Base-by-base conservation (phyloP, 2,329 filamentous ascomycete genomes). In the Calonectria multiphialidica region DNA sequence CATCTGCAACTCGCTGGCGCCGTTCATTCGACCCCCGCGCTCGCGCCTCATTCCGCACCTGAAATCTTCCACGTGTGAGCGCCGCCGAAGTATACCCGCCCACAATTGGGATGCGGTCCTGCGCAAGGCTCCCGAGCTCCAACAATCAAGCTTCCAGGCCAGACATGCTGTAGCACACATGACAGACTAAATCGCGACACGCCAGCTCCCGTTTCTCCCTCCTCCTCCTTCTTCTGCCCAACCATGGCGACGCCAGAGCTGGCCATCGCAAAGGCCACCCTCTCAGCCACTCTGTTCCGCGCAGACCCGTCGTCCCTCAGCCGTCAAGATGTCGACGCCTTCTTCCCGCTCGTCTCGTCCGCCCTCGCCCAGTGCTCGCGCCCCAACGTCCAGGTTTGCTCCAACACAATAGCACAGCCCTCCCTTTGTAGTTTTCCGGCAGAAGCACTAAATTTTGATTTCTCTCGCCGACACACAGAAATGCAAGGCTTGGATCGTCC, bases 351-450 rank as follows among this genome's bases (percentile, higher is more conserved):
- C 72, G 88, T 97, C 79, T 89, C 92, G 82, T 86, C 88, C 81
- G 89, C 90, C 79, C 85, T 94, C 81, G 85, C 88, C 84, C 90
- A 91, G 86, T 96, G 94, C 90, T 94, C 94, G 80, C 89, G 92
- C 81, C 86, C 88, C 87, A 95, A 96, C 87, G 93, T 97, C 88
- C 94, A 97, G 94, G 94, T 97, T 94, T 95, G 93, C 88, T 82
- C 83, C 77, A 79, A 68, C 30, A 44, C 45, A 35, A 68, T 77
- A 75, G 74, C 75, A 75, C 53, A 28, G 55, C 44, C 44, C 73
- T 79, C 76, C 77, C 76, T 74, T 72, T 47, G 18, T 47, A 66
- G 74, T 72, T 73, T 73, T 59, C 71, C 70, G 72, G 65, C 76
- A 80, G 76, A 79, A 73, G 72, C 75, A 78, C 78, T 80, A 79